Conservation (phyloP, 305 asterid genomes). For the Andrographis paniculata region DNA sequence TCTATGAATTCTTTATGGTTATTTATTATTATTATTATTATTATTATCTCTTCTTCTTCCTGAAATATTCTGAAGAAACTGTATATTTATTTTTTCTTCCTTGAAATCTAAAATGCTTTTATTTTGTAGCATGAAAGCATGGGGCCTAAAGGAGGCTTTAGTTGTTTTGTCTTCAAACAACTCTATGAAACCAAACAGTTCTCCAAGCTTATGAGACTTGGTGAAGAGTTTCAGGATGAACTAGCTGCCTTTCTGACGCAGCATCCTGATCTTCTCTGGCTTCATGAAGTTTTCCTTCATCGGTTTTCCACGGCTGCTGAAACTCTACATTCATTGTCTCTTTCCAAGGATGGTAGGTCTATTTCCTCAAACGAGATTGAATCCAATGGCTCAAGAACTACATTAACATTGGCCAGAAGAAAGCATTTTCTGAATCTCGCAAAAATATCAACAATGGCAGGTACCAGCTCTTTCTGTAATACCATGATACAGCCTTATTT, state of each 20-base stretch:
- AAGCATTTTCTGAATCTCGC: slow-evolving; percentile 76
- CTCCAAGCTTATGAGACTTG: slow-evolving; percentile 75
- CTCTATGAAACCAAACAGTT: slow-evolving; percentile 59
- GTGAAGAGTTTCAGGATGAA: slow-evolving; percentile 85
- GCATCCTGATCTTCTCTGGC: slow-evolving; percentile 82
- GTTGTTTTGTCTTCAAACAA: slow-evolving; percentile 80
- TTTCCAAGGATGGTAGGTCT: slow-evolving; percentile 45
- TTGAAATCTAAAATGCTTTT: slow-evolving; percentile 15
- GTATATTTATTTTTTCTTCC: too few relatives aligned
- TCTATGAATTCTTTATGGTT: too few relatives aligned
- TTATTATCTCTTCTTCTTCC: not conserved
- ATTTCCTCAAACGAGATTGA: slow-evolving; percentile 26
- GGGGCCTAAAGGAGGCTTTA: slow-evolving; percentile 92
- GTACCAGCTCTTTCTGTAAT: slow-evolving; percentile 29
- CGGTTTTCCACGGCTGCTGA: slow-evolving; percentile 79
- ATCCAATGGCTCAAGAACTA: slow-evolving; percentile 22
- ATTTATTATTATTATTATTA: too few relatives aligned
- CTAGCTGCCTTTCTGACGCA: slow-evolving; percentile 61
- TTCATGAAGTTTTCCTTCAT: slow-evolving; percentile 79
- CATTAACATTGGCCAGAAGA: slow-evolving; percentile 55
- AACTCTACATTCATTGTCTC: slow-evolving; percentile 64
- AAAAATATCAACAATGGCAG: slow-evolving; percentile 83
- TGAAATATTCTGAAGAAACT: slow-evolving; percentile 7
- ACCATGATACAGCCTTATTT: not conserved
- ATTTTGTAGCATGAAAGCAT: slow-evolving; percentile 69